Evolutionary conservation across 495 filamentous ascomycete species (phyloP), one percentile per base, ranked within the genome.

Genomic region (Talaromyces trachyspermus): DNA sequence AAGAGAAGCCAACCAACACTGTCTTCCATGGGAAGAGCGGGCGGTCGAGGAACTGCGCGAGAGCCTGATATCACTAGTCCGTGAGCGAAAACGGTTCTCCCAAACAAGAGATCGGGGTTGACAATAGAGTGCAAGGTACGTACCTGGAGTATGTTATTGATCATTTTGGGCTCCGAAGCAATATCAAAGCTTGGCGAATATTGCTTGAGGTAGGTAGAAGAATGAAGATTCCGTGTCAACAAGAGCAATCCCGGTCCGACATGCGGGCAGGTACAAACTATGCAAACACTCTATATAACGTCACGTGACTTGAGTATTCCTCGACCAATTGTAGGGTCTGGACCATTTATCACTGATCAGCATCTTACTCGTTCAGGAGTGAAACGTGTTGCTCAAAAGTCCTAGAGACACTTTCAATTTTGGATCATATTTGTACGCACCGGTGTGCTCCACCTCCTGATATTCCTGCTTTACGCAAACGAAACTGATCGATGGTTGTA

Each of bases 11-110:
- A 47, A 96, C 79, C 56, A 98, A 88, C 49, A 98, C 80, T 59
- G 78, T 82, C 82, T 97, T 98, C 92, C 92, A 98, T 44, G 94
- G 91, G 70, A 97, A 92, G 54, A 84, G 71, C 44, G 92, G 91
- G 55, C 86, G 81, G 74, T 98, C 94, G 39, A 97, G 82, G 60
- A 83, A 78, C 64, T 79, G 77, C 55, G 88, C 86, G 49, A 97
- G 80, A 72, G 87, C 84, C 91, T 95, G 62, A 51, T 51, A 33
- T 30, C 2, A 17, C 19, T 15, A 37, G 33, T 17, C 33, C n/a
- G n/a, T n/a, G n/a, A n/a, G n/a, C n/a, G n/a, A n/a, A n/a, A n/a
- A 15, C 9, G 14, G 14, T 15, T 37, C 19, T 1, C 14, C 14
- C 9, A 12, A n/a, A 37, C 19, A 17, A 7, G 2, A 5, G 5